Conservation (phyloP, 2,329 filamentous ascomycete genomes). For the Ceratocystis cubensis region DNA sequence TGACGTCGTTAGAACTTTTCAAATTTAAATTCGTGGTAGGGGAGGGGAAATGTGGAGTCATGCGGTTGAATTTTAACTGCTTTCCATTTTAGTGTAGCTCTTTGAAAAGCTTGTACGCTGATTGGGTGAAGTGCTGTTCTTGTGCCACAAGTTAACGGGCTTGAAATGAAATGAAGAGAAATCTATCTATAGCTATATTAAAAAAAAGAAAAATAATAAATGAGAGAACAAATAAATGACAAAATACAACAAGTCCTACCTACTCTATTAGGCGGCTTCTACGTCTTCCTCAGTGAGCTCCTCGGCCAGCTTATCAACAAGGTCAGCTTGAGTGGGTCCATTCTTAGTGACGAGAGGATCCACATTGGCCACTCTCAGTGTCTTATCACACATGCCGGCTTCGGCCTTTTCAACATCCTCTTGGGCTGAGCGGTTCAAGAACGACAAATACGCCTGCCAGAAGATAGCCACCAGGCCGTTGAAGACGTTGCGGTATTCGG, state of each 20-base stretch:
- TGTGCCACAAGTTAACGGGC: not conserved
- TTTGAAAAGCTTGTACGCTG: slow-evolving; percentile 1
- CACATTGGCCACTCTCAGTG: not conserved
- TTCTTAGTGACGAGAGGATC: not conserved
- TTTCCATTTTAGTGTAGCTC: not conserved
- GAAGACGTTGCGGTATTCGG: slow-evolving; percentile 71
- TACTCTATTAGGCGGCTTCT: not conserved
- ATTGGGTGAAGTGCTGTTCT: not conserved
- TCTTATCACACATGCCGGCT: not conserved
- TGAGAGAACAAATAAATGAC: not conserved
- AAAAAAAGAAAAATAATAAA: not conserved
- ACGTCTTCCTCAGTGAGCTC: not conserved
- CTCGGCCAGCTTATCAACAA: not conserved
- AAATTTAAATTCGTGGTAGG: not conserved
- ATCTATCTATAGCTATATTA: not conserved
- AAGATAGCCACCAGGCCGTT: slow-evolving; percentile 67
- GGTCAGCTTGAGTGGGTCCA: not conserved
- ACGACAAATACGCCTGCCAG: slow-evolving; percentile 86
- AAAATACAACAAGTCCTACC: not conserved
- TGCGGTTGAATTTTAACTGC: slow-evolving; percentile 3
- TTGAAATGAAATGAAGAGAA: not conserved
- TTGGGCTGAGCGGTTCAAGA: slow-evolving; percentile 63
- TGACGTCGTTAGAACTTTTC: slow-evolving; percentile 14
- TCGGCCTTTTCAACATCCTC: slow-evolving; percentile 26
- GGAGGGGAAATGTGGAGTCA: slow-evolving; percentile 10